Evolutionary conservation across 2,329 filamentous ascomycete genomes (phyloP).

Genomic region (Fusarium temperatum): DNA sequence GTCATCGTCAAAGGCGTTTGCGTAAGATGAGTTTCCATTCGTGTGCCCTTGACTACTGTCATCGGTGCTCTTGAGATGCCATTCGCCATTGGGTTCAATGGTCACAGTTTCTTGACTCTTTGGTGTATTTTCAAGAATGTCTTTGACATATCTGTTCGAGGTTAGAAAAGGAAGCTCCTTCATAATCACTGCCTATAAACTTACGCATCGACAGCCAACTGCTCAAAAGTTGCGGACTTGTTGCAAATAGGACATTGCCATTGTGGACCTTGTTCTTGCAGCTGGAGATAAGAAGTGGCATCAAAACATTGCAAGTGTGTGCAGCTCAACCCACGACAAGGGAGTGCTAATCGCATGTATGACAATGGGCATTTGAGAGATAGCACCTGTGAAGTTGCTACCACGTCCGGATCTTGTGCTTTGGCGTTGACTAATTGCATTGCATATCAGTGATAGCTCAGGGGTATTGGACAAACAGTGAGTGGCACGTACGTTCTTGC

Average conservation of each 20-base stretch:
- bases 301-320: constrained; percentile 96
- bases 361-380: constrained; percentile 94
- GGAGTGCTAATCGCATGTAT: constrained; percentile 80
- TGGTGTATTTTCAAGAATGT: constrained; percentile 81
- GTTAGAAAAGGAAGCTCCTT: constrained; percentile 19
- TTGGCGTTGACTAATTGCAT: constrained; percentile 73
- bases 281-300: constrained; percentile 86
- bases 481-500: constrained; percentile 76
- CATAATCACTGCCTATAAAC: constrained; percentile 41
- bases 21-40: constrained; percentile 40
- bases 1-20: constrained; percentile 45
- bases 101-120: constrained; percentile 82
- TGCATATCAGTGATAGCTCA: constrained; percentile 30
- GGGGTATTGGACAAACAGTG: constrained; percentile 15
- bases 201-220: constrained; percentile 86
- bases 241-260: constrained; percentile 97
- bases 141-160: constrained; percentile 76
- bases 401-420: constrained; percentile 87
- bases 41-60: constrained; percentile 42
- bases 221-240: constrained; percentile 81
- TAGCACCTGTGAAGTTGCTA: constrained; percentile 86
- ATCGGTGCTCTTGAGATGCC: constrained; percentile 61
- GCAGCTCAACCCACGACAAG: constrained; percentile 82
- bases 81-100: constrained; percentile 86
- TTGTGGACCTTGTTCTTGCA: constrained; percentile 95